These are phyloP conservation scores for Saturnispora bothae DNA, from an alignment of 805 yeast species.

Conservation along the genomic window DNA sequence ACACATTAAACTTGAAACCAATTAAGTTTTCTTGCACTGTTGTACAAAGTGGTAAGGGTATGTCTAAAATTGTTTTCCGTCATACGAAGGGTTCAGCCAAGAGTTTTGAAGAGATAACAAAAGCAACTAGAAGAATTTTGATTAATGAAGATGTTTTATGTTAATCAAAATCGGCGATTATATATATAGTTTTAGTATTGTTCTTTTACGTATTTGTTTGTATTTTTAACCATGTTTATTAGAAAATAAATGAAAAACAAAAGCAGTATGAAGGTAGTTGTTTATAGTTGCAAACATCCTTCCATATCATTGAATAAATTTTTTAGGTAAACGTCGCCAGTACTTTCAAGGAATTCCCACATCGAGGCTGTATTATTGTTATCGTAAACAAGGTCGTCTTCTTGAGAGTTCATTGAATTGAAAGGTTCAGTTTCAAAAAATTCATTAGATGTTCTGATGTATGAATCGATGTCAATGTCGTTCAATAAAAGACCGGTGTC, in stretches of 20 bases:
- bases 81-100: conserved; percentile 57
- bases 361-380: conserved; percentile 10
- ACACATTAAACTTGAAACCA: conserved; percentile 51
- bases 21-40: conserved; percentile 53
- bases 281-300: conserved; percentile 8
- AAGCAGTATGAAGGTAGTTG: background rate
- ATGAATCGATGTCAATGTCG: conserved; percentile 13
- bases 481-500: conserved; percentile 11
- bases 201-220: no score
- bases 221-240: background rate
- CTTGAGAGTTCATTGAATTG: background rate
- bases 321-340: conserved; percentile 23
- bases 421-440: conserved; percentile 1
- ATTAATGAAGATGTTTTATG: conserved; percentile 52
- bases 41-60: conserved; percentile 27
- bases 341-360: conserved; percentile 25
- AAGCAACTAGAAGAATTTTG: conserved; percentile 56
- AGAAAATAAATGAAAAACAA: background rate
- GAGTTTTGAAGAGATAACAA: conserved; percentile 48
- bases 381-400: conserved; percentile 3
- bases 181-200: no score
- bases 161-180: no score
- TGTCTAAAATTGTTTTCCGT: conserved; percentile 46
- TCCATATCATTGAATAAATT: conserved; percentile 25
- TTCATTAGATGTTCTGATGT: conserved; percentile 4